A percentile compares a stretch with the other conserved stretches of the same genome.
Evolutionary conservation across 164 flowering plant species (phyloP).

Genomic region (Tetrastigma voinierianum): DNA sequence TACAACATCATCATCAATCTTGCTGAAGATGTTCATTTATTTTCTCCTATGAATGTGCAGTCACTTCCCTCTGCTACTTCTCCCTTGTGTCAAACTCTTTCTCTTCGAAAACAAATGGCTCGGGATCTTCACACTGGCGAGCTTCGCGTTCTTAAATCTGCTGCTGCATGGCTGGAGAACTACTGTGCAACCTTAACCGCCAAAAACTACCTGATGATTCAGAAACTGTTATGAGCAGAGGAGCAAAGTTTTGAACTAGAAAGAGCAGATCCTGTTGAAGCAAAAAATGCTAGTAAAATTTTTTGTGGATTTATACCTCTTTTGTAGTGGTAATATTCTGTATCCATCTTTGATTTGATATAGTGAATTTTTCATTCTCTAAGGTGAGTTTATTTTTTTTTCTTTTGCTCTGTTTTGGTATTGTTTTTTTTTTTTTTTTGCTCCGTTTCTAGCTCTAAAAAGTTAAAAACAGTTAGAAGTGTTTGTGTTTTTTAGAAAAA

Average conservation of each 20-base stretch:
- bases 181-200: conserved; percentile 45
- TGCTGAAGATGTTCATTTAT: background rate
- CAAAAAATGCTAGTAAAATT: background rate
- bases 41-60: conserved; percentile 21
- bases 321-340: too few relatives aligned
- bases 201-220: background rate
- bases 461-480: too few relatives aligned
- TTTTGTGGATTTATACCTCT: too few relatives aligned
- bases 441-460: too few relatives aligned
- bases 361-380: too few relatives aligned
- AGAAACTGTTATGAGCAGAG: background rate
- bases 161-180: conserved; percentile 57
- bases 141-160: conserved; percentile 66
- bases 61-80: conserved; percentile 20
- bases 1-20: too few relatives aligned
- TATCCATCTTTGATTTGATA: too few relatives aligned
- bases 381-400: too few relatives aligned
- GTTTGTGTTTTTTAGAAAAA: too few relatives aligned
- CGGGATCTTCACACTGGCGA: conserved; percentile 70
- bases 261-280: background rate
- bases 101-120: conserved; percentile 56
- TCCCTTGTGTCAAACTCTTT: conserved; percentile 13
- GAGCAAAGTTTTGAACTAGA: background rate
- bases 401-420: too few relatives aligned
- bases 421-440: too few relatives aligned